These are phyloP conservation scores for Astrothelium subdiscretum DNA, from an alignment of 495 filamentous ascomycete genomes.

Conservation along the genomic window DNA sequence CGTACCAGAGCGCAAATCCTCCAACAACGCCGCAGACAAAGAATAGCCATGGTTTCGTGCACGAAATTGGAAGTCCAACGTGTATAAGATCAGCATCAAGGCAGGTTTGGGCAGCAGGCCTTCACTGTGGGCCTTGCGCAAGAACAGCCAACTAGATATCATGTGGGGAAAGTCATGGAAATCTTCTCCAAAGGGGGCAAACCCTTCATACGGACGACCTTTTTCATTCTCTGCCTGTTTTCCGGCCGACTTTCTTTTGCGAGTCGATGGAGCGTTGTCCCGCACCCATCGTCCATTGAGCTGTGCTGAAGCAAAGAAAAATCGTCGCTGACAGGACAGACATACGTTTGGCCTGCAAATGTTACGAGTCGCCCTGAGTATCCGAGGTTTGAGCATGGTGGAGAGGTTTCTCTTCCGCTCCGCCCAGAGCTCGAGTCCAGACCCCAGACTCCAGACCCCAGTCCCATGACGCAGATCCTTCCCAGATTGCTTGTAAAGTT, in stretches of 20 bases:
- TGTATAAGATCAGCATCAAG: no score
- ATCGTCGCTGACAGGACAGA: neutral
- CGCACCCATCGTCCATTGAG: neutral
- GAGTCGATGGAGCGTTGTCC: neutral
- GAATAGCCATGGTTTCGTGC: no score
- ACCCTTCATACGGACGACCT: no score
- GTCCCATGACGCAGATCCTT: neutral
- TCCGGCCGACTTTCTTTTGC: neutral
- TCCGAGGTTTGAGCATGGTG: neutral
- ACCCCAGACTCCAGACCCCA: neutral
- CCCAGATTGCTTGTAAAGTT: neutral
- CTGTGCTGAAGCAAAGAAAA: neutral
- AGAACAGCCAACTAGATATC: no score
- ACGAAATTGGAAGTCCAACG: no score
- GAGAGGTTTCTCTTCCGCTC: neutral
- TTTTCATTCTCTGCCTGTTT: neutral
- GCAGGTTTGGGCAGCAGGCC: no score
- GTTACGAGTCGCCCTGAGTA: neutral
- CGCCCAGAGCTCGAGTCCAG: neutral
- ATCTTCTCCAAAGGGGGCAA: no score
- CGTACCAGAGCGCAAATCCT: no score
- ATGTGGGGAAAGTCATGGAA: no score
- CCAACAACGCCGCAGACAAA: no score
- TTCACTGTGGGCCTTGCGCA: no score
- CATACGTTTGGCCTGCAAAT: neutral